These are phyloP conservation scores for Diaporthe sp. DNA, from an alignment of 2,329 filamentous ascomycete species.

Conservation along the genomic window DNA sequence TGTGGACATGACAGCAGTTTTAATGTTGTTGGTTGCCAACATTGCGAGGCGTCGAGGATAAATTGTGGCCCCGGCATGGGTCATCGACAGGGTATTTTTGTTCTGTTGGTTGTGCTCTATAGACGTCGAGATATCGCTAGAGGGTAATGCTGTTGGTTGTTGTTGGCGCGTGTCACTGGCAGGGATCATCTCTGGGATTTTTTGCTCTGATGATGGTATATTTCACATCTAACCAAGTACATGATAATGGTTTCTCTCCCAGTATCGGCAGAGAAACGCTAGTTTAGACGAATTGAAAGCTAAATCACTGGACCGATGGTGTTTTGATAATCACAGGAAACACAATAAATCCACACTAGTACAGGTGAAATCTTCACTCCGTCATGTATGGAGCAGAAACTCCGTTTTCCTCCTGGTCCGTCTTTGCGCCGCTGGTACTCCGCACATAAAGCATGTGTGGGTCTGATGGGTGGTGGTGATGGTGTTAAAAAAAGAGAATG, in stretches of 20 bases:
- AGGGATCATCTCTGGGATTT: neutral
- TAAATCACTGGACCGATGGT: constrained; percentile 3
- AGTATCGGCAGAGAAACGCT: neutral
- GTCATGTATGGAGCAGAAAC: constrained; percentile 22
- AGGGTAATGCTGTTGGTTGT: neutral
- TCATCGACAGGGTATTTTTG: constrained; percentile 5
- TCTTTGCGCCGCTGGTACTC: constrained; percentile 27
- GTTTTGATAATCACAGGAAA: neutral
- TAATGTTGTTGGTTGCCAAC: constrained; percentile 2
- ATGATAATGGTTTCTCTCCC: constrained; percentile 5
- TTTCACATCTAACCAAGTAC: constrained; percentile 27
- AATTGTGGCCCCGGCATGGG: constrained; percentile 5
- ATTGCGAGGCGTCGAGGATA: neutral
- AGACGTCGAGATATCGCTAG: neutral
- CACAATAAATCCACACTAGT: neutral
- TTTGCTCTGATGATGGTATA: constrained; percentile 21
- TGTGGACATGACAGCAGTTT: constrained; percentile 13
- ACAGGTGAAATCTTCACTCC: constrained; percentile 29
- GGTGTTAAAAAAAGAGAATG: neutral
- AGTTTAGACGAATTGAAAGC: constrained; percentile 9
- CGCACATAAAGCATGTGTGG: neutral
- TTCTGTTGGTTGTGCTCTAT: neutral
- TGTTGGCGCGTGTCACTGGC: neutral
- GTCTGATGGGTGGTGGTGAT: neutral
- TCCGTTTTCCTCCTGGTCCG: constrained; percentile 25